phyloP scores from a whole-genome alignment of 2,329 filamentous ascomycete species.

The Ambrosiella cleistominuta region DNA sequence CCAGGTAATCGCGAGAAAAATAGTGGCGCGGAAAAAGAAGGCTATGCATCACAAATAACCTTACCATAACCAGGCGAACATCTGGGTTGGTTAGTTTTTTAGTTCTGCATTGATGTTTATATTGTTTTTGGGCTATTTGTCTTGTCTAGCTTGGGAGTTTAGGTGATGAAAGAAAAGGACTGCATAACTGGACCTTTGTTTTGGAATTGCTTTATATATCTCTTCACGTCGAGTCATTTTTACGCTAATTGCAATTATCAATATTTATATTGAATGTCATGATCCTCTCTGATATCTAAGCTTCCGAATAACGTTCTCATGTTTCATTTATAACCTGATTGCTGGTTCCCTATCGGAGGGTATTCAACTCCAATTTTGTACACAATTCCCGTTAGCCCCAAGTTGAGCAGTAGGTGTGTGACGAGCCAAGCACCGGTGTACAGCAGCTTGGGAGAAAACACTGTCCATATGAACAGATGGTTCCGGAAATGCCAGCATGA shows the following conservation, averaged over 20 bases:
- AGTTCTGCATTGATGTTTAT: background rate
- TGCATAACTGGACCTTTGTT: slow-evolving; percentile 8
- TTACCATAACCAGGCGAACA: too few species aligned
- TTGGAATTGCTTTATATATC: slow-evolving; percentile 1
- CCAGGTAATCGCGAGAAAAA: slow-evolving; percentile 13
- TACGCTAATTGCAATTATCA: background rate
- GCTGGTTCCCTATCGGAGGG: background rate
- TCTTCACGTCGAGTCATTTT: background rate
- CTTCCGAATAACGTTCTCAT: background rate
- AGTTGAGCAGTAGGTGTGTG: slow-evolving; percentile 61
- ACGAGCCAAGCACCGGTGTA: slow-evolving; percentile 85
- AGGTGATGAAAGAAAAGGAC: slow-evolving; percentile 13
- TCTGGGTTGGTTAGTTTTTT: background rate
- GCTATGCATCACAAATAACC: slow-evolving; percentile 4
- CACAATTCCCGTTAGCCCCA: slow-evolving; percentile 42
- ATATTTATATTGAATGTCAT: background rate
- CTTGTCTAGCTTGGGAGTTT: slow-evolving; percentile 11
- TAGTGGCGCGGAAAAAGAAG: slow-evolving; percentile 11
- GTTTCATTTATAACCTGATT: background rate
- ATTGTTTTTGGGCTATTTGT: slow-evolving; percentile 2
- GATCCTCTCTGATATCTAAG: too few species aligned
- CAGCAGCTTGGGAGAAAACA: slow-evolving; percentile 92
- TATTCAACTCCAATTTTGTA: background rate
- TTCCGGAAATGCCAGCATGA: slow-evolving; percentile 71
- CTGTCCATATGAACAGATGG: slow-evolving; percentile 96